A percentile compares a stretch with the other conserved stretches of the same genome.
Evolutionary conservation across 768 basidiomycete species (phyloP).

Genomic region (Polyporus arcularius): DNA sequence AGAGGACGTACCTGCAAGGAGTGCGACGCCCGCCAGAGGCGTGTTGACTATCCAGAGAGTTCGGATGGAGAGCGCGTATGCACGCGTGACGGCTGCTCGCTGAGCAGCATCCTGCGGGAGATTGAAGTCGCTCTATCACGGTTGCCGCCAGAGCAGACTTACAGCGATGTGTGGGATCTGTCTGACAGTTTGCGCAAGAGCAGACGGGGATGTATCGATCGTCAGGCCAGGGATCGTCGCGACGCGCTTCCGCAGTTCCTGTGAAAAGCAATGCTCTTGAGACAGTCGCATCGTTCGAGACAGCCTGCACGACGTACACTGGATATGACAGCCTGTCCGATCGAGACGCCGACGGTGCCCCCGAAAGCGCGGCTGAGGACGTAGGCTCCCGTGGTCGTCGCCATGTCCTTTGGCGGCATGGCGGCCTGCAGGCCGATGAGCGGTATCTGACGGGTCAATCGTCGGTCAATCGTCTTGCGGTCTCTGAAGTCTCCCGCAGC

Average conservation of each 20-base stretch:
- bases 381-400: constrained; percentile 71
- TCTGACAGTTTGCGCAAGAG: constrained; percentile 40
- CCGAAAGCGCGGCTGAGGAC: constrained; percentile 73
- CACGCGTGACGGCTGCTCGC: constrained; percentile 53
- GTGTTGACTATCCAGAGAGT: constrained; percentile 46
- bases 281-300: too few relatives aligned
- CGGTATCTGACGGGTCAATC: constrained; percentile 44
- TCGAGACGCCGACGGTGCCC: constrained; percentile 69
- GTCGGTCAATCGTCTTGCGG: too few relatives aligned
- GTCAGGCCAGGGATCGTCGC: constrained; percentile 36
- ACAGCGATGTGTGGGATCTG: constrained; percentile 48
- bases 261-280: too few relatives aligned
- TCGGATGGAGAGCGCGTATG: constrained; percentile 60
- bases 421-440: constrained; percentile 77
- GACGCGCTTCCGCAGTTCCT: too few relatives aligned
- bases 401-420: constrained; percentile 87
- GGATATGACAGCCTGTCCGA: constrained; percentile 70
- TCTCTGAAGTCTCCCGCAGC: background rate
- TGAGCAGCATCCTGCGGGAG: constrained; percentile 45
- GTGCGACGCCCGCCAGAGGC: too few relatives aligned
- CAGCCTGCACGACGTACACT: constrained; percentile 38
- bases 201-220: constrained; percentile 43
- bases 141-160: too few relatives aligned
- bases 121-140: too few relatives aligned
- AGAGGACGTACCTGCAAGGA: too few relatives aligned